phyloP scores from a whole-genome alignment of 75 land plant species.

The Cryptomeria japonica region DNA sequence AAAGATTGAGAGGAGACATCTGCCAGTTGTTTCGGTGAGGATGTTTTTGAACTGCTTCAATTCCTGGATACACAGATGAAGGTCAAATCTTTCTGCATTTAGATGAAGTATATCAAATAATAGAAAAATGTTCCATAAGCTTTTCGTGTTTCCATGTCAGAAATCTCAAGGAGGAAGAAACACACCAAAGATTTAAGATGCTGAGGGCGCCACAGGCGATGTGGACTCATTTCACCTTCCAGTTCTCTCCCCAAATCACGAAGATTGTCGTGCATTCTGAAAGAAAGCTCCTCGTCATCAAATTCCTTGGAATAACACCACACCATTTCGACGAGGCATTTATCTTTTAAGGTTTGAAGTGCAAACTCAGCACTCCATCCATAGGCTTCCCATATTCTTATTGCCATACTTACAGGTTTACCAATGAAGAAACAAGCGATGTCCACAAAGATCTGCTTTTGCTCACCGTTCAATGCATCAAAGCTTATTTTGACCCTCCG shows the following conservation, averaged over 20 bases:
- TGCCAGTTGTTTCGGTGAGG: neutral
- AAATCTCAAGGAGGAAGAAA: neutral
- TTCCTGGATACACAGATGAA: neutral
- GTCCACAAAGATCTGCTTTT: neutral
- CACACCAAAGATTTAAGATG: neutral
- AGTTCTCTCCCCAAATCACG: neutral
- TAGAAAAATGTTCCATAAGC: neutral
- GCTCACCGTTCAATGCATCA: neutral
- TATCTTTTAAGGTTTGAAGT: neutral
- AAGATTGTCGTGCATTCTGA: neutral
- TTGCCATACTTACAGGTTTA: neutral
- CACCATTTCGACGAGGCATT: neutral
- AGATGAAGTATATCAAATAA: neutral
- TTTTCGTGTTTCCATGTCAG: neutral
- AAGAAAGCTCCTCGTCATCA: neutral
- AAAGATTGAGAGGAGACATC: neutral
- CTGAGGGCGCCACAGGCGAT: neutral
- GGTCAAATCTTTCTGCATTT: neutral
- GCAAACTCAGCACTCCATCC: neutral
- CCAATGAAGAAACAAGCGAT: conserved; percentile 1
- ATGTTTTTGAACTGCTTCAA: neutral
- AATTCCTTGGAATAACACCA: neutral
- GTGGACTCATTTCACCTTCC: neutral
- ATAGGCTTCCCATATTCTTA: neutral
- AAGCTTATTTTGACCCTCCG: neutral